Conservation (phyloP, 805 yeast species). For the Schwanniomyces polymorphus region DNA sequence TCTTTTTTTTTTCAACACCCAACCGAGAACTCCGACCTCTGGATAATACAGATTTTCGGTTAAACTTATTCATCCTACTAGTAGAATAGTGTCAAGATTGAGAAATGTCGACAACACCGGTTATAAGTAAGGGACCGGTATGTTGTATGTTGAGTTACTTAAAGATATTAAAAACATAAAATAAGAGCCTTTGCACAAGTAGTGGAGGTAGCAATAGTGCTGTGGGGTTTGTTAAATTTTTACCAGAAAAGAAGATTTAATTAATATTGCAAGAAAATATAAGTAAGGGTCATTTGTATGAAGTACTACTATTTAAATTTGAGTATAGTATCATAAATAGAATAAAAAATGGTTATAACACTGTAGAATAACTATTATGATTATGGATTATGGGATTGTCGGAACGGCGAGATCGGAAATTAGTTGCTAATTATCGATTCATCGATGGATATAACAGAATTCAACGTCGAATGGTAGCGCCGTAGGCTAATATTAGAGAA, state of each 20-base stretch:
- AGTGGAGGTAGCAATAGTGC: neutral
- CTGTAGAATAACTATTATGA: neutral
- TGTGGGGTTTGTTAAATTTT: neutral
- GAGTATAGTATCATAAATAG: neutral
- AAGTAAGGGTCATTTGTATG: too few relatives aligned
- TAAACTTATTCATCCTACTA: neutral
- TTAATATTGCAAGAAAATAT: neutral
- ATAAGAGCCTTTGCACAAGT: neutral
- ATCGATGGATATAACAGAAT: neutral
- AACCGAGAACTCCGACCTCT: neutral
- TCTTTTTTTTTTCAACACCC: neutral
- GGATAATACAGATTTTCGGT: neutral
- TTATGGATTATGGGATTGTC: neutral
- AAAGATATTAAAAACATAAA: neutral
- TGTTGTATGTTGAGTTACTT: neutral
- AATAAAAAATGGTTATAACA: neutral
- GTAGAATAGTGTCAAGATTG: neutral
- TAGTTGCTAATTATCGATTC: neutral
- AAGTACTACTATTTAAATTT: neutral
- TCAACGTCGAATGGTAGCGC: neutral
- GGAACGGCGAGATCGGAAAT: neutral
- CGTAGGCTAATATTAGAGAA: neutral
- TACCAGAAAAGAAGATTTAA: neutral
- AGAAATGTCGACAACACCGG: neutral
- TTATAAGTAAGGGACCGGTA: neutral